Evolutionary conservation across 257 asterid genomes (phyloP), one percentile per base, ranked within the genome.

Genomic region (Catharanthus roseus): DNA sequence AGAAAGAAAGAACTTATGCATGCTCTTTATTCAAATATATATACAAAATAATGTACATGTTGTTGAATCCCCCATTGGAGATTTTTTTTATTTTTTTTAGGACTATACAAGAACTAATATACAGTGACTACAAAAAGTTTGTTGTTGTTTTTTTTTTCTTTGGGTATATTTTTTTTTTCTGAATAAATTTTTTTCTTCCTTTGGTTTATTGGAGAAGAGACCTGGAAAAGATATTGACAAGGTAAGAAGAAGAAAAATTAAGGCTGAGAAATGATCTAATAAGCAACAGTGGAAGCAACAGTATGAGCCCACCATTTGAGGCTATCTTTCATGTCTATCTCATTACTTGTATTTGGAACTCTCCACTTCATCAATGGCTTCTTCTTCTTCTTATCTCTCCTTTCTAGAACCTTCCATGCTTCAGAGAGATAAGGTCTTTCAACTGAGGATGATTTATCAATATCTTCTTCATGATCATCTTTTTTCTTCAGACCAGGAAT

Each of bases 271-370:
- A 10, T 26, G 36, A 1, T 26, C 4, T 1, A 12, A 10, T 65
- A 11, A 3, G n/a, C 66, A 82, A 76, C 42, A 36, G 77, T 45
- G n/a, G 90, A 79, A 74, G 96, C 93, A 82, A 89, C 96, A 71
- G 71, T 67, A 38, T 85, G 93, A 76, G 96, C 96, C 96, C 96
- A 89, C 81, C 64, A 55, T 72, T 76, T 89, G 26, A 89, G 86
- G 66, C 75, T 83, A 36, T 82, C 76, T 77, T 87, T 86, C 65
- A 85, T 79, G 49, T 67, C 81, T 54, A 79, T 75, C 34, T 87
- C 89, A 73, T 77, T 75, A 47, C 71, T 61, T 13, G 42, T 28
- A 15, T 23, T 41, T 21, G 87, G 89, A 41, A 81, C 55, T 76
- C 53, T 82, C 88, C 86, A 89, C 8, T 80, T 78, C 78, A 76